Conservation (phyloP, 2,329 filamentous ascomycete species). For the Aspergillus sp. region DNA sequence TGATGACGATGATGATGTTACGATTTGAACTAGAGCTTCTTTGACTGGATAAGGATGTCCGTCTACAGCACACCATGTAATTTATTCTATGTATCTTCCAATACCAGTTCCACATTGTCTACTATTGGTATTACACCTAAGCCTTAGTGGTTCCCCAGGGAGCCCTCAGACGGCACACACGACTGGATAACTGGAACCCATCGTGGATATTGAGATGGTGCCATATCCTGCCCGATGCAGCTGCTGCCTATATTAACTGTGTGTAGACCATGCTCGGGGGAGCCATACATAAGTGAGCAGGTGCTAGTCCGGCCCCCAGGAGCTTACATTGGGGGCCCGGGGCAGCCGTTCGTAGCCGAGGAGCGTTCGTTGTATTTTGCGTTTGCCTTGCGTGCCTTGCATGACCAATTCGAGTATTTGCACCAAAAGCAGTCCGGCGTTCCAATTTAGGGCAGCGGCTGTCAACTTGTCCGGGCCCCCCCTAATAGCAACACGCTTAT, state of each 20-base stretch:
- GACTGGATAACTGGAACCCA: background rate
- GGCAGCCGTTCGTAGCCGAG: background rate
- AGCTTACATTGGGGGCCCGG: background rate
- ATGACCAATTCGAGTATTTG: background rate
- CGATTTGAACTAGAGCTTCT: background rate
- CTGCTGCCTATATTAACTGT: background rate
- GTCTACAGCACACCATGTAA: background rate
- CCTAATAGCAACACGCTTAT: background rate
- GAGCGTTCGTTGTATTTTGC: background rate
- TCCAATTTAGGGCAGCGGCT: background rate
- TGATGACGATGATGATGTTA: slow-evolving; percentile 5
- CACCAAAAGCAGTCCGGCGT: too few species aligned
- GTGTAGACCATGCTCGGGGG: background rate
- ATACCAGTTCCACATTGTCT: background rate
- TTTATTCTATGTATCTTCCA: background rate
- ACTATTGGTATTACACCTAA: background rate
- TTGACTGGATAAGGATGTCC: background rate
- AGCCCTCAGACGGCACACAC: background rate
- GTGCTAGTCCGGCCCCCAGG: background rate
- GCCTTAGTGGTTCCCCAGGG: background rate
- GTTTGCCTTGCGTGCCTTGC: background rate
- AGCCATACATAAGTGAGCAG: background rate
- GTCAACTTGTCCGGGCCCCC: background rate
- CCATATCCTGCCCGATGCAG: background rate
- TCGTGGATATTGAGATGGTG: background rate